Evolutionary conservation across 805 yeast genomes (phyloP).

Genomic region (Kodamaea laetipori): DNA sequence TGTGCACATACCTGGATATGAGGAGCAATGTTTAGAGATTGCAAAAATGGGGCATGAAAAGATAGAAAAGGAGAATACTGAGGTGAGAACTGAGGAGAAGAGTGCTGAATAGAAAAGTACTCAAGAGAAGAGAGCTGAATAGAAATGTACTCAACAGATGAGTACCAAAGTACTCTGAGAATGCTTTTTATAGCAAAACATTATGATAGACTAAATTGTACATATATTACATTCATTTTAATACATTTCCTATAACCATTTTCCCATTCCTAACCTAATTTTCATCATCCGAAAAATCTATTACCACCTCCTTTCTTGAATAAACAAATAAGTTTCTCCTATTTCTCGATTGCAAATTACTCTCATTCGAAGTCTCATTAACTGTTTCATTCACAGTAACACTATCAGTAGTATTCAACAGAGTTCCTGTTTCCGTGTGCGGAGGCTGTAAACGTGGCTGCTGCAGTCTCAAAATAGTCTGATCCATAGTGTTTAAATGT

Average conservation of each 20-base stretch:
- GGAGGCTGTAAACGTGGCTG: background rate
- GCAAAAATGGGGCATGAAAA: conserved; percentile 74
- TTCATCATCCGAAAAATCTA: conserved; percentile 25
- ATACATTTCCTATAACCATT: background rate
- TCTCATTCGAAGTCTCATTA: conserved; percentile 3
- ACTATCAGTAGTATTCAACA: background rate
- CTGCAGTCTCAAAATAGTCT: conserved; percentile 11
- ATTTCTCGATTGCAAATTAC: conserved; percentile 12
- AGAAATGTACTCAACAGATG: too few species aligned
- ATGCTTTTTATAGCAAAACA: too few species aligned
- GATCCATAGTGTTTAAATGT: conserved; percentile 13
- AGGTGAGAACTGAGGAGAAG: background rate
- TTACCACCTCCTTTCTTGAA: conserved; percentile 38
- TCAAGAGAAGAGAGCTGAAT: too few species aligned
- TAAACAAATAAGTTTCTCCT: conserved; percentile 42
- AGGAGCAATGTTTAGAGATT: conserved; percentile 62
- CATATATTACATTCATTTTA: background rate
- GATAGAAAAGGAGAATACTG: conserved; percentile 10
- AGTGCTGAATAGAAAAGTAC: too few species aligned
- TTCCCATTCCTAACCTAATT: background rate
- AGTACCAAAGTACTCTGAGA: too few species aligned
- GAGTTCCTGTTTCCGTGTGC: background rate
- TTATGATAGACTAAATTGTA: too few species aligned
- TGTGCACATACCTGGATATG: conserved; percentile 81
- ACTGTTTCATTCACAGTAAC: background rate